Evolutionary conservation across 164 flowering plant genomes (phyloP), one percentile per base, ranked within the genome.

Genomic region (Vitis labrusca): DNA sequence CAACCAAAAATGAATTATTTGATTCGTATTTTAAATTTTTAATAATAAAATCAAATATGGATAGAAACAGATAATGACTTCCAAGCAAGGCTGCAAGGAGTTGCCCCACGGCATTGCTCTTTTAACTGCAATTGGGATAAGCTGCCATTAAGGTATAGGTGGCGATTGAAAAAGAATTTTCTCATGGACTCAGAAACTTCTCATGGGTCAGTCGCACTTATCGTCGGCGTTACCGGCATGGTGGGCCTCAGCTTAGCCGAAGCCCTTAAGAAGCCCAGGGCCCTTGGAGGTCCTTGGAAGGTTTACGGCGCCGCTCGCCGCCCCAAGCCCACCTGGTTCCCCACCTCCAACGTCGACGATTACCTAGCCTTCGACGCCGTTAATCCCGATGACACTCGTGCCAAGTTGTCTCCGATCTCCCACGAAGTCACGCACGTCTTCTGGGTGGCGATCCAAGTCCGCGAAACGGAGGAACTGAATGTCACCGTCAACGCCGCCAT

Each of bases 221-320:
- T 81, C 0, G 78, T 84, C 1, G 87, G 87, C 2, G 83, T 82
- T 1, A 84, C 87, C 1, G 85, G 87, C 53, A 81, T 81, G 82
- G 80, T 64, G 1, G 85, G 83, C 10, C 17, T 79, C 7, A 65
- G 74, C 73, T 49, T 84, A 23, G 82, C 78, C 0, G 83, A 79
- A 65, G 75, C 80, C 48, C 61, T 81, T 7, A 79, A 76, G 32
- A 67, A 68, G 19, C 83, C 80, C 2, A 62, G 61, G 2, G 73
- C 79, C 5, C 67, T 50, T 3, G 77, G 74, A 9, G 79, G 77
- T 10, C 82, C 84, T 2, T 83, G 84, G 86, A 77, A 75, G 50
- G 79, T 81, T 58, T 76, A 77, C 52, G 85, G 85, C 27, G 64
- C 70, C 0, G 78, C 87, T 10, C 75, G 82, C 1, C 74, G 81